A percentile compares a stretch with the other conserved stretches of the same genome.
Conservation (phyloP, 2,329 filamentous ascomycete genomes). For the Parastagonospora nodorum region DNA sequence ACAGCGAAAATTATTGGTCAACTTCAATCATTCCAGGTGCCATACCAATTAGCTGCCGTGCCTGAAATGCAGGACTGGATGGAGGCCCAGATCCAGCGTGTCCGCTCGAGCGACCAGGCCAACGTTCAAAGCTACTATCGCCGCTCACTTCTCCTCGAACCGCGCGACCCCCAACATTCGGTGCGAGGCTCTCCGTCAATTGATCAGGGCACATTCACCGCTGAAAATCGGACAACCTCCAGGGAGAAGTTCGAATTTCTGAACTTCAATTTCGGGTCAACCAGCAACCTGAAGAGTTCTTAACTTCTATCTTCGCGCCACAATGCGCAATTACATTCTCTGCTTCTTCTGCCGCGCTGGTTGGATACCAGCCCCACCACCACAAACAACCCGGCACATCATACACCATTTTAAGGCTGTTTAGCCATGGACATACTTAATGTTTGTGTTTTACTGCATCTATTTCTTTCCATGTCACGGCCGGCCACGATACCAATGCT, state of each 20-base stretch:
- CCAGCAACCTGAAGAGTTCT: conserved; percentile 38
- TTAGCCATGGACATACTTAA: conserved; percentile 26
- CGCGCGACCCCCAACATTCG: conserved; percentile 59
- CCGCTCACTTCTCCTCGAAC: conserved; percentile 83
- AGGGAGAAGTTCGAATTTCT: conserved; percentile 46
- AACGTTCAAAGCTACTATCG: conserved; percentile 75
- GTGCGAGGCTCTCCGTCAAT: conserved; percentile 31
- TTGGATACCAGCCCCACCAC: conserved; percentile 10
- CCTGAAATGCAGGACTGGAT: conserved; percentile 94
- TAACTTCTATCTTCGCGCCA: conserved; percentile 29
- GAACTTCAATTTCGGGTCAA: conserved; percentile 42
- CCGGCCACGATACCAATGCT: conserved; percentile 40
- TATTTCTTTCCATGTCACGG: conserved; percentile 29
- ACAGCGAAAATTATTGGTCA: conserved; percentile 96
- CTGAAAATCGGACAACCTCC: conserved; percentile 36
- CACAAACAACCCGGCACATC: conserved; percentile 5
- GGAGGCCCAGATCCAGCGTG: conserved; percentile 76
- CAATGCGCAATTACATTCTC: conserved; percentile 16
- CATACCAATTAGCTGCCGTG: conserved; percentile 81
- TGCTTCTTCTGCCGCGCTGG: conserved; percentile 6
- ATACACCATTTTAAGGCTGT: conserved; percentile 14
- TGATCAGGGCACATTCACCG: conserved; percentile 32
- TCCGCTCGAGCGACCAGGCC: conserved; percentile 68
- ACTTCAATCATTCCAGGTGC: conserved; percentile 93
- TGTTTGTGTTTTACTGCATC: conserved; percentile 26